These are phyloP conservation scores for Pyrenula massariospora DNA, from an alignment of 495 filamentous ascomycete species.

Conservation along the genomic window DNA sequence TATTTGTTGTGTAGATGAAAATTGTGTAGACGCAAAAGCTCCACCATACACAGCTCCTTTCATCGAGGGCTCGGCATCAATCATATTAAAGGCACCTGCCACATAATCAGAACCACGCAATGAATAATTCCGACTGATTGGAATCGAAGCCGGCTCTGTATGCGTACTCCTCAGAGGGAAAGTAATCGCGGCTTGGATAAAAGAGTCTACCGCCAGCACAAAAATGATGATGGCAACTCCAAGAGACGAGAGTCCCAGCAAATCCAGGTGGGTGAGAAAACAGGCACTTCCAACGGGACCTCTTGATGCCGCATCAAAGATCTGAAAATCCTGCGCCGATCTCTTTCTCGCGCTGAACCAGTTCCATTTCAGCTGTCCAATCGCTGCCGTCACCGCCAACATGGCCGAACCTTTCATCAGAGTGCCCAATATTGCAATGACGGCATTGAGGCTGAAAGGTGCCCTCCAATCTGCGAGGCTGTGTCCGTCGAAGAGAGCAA, in stretches of 20 bases:
- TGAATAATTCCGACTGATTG: neutral
- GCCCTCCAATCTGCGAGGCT: constrained; percentile 30
- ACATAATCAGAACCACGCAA: neutral
- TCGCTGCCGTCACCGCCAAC: constrained; percentile 23
- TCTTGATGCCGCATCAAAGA: neutral
- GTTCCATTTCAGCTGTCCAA: constrained; percentile 37
- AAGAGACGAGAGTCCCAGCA: constrained; percentile 24
- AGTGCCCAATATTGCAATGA: constrained; percentile 30
- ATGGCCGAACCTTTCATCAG: constrained; percentile 29
- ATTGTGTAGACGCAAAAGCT: neutral
- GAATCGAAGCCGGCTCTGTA: neutral
- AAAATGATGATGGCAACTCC: constrained; percentile 26
- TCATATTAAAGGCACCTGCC: neutral
- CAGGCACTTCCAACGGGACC: neutral
- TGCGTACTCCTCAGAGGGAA: neutral
- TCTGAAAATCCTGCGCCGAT: neutral
- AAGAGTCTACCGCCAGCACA: constrained; percentile 25
- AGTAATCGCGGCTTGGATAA: constrained; percentile 23
- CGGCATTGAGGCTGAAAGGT: constrained; percentile 32
- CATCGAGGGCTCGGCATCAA: no score
- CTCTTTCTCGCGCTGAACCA: constrained; percentile 21
- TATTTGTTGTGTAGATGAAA: neutral
- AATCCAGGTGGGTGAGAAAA: neutral
- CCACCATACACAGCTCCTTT: neutral
- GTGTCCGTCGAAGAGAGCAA: constrained; percentile 26